A percentile compares a stretch with the other conserved stretches of the same genome.
Conservation (phyloP, 768 basidiomycete species). For the Trametopsis cervina region DNA sequence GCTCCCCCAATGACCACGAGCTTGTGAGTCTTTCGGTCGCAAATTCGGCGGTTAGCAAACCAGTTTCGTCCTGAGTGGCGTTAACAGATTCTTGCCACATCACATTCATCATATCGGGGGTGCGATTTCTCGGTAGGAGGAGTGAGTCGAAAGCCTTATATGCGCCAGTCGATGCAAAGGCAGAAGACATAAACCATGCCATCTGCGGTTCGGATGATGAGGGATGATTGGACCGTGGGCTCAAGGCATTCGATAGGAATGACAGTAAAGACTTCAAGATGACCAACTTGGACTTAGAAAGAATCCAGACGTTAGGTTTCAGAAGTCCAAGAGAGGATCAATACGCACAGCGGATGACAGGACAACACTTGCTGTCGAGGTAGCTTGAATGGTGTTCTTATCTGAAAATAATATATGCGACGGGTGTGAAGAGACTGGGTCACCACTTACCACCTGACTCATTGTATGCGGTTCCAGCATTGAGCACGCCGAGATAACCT, state of each 20-base stretch:
- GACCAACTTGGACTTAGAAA: constrained; percentile 59
- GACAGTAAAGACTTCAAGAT: constrained; percentile 64
- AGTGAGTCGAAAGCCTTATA: constrained; percentile 48
- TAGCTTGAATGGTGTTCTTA: constrained; percentile 32
- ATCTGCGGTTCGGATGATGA: constrained; percentile 9
- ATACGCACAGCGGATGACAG: constrained; percentile 54
- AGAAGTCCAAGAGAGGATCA: not conserved
- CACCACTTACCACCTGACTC: constrained; percentile 41
- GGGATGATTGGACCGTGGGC: constrained; percentile 7
- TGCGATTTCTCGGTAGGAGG: constrained; percentile 25
- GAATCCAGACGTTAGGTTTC: constrained; percentile 8
- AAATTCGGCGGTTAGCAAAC: not conserved
- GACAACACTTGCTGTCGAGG: constrained; percentile 58
- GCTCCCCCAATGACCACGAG: constrained; percentile 20
- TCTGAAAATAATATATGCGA: constrained; percentile 14
- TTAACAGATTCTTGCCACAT: constrained; percentile 28
- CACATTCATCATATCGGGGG: constrained; percentile 1
- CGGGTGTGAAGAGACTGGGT: not conserved
- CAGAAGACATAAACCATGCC: constrained; percentile 60
- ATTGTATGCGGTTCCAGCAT: constrained; percentile 56
- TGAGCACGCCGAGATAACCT: constrained; percentile 77
- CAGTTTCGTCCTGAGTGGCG: constrained; percentile 27
- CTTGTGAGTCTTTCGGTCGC: constrained; percentile 7
- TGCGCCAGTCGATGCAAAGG: constrained; percentile 46
- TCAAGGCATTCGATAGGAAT: constrained; percentile 51